These are phyloP conservation scores for Malus sylvestris DNA, from an alignment of 306 rosid genomes.

Conservation along the genomic window DNA sequence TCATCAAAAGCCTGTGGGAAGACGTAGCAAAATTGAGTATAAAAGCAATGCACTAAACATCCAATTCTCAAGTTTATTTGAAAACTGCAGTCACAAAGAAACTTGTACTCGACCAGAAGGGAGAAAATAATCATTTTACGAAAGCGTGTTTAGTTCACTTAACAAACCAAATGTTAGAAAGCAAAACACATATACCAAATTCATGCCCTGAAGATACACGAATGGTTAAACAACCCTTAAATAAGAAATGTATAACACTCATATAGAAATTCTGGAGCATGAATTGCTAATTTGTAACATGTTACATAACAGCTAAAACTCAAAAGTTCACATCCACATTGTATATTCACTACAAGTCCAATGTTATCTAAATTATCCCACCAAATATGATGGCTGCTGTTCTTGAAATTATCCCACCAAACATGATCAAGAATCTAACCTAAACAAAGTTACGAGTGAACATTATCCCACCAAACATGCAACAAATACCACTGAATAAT, in stretches of 20 bases:
- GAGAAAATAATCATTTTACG: background rate
- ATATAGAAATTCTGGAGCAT: background rate
- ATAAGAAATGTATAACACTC: background rate
- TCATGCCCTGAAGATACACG: background rate
- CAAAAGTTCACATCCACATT: background rate
- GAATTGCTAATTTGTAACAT: background rate
- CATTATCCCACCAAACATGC: no score
- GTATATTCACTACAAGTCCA: background rate
- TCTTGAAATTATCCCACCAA: background rate
- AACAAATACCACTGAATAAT: background rate
- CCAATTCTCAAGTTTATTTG: background rate
- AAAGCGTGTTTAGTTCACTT: background rate
- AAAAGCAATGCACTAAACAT: background rate
- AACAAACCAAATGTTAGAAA: background rate
- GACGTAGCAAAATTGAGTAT: background rate
- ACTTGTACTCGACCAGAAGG: background rate
- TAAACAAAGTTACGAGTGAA: background rate
- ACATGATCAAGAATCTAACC: background rate
- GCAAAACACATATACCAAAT: background rate
- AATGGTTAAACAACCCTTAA: background rate
- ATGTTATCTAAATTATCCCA: background rate
- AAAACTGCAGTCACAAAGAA: background rate
- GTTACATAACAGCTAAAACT: background rate
- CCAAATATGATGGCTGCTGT: background rate
- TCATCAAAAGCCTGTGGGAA: conserved; percentile 79